Base-by-base conservation (phyloP, 441 rosid genomes). In the Adansonia madagascariensis region DNA sequence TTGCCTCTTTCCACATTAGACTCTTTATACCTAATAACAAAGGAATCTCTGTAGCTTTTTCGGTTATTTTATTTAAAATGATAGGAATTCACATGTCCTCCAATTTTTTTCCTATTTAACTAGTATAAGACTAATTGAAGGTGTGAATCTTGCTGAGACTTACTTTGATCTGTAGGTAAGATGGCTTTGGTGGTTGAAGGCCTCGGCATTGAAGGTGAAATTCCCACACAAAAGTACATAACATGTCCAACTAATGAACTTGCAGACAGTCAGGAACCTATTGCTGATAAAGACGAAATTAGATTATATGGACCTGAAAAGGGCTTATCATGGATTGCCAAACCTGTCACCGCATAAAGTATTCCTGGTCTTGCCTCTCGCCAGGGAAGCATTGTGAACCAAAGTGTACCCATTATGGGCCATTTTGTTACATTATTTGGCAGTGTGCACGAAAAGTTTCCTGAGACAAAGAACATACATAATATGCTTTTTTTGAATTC, bases 111-210 rank as follows among this genome's bases (percentile, higher is more conserved):
- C 41, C 41, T 35, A 35, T 35, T 35, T 35, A 4, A 35, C 41
- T 35, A 35, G 41, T 35, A 35, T 4, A 35, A 35, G 41, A 35
- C 41, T 35, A 35, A 35, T 35, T 35, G 41, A 35, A 53, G 15
- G 3, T 47, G 50, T 61, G 5, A 14, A 49, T 65, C 65, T 74
- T 71, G 66, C 74, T 82, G 22, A 41, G 53, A 71, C 27, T 4
- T 55, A 35, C 10, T 39, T 41, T 49, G 44, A 64, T 79, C 78
- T 44, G 61, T 80, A 91, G 95, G 91, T 81, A 93, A 89, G 89
- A 79, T 89, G 91, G 95, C 95, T 75, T 85, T 91, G 81, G 82
- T 91, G 61, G 95, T 89, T 18, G 95, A 91, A 83, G 95, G 95
- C 72, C 89, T 91, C 56, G 93, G 88, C 53, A 85, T 89, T 18